Base-by-base conservation (phyloP, 2,329 filamentous ascomycete species). In the Emericellopsis atlantica region DNA sequence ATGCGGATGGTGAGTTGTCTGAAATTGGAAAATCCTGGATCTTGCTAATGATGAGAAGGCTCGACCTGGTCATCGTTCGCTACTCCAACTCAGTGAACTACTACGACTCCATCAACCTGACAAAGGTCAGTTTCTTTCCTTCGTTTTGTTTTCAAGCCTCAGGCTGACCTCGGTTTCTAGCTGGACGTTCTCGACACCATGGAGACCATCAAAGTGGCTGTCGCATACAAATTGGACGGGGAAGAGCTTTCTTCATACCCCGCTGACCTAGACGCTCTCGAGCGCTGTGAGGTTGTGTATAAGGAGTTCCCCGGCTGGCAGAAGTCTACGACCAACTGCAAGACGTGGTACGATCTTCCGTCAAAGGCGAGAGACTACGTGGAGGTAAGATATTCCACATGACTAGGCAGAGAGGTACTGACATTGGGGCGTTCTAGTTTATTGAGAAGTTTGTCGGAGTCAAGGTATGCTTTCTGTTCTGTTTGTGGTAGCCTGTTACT, bases 261-360 rank as follows among this genome's bases (percentile, higher is more conserved):
- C 2, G 75, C 78, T 14, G 40, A 41, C n/a, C 40, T 41, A 11
- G 38, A 40, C n/a, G 21, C 15, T 24, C 16, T 41, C 14, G 40
- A 24, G 14, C 18, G 22, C 4, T 4, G 3, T 15, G 36, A 38
- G 21, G 39, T 40, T 18, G 33, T 36, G 22, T 87, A 87, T 60
- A 67, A 77, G 51, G 81, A 78, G 40, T 59, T 88, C 44, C 69
- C 73, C 15, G 83, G 83, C 37, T 88, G 82, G 83, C 69, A 82
- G 53, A 68, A 66, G 53, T 64, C 72, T 31, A 87, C 77, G 0
- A 76, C 75, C 6, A 68, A 71, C 37, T 64, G 67, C 40, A 76
- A 70, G 56, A 69, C 62, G 45, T 87, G 67, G 53, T 67, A 73
- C 35, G 75, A 80, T 26, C 63, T 87, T 34, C 81, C 82, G 6